Conservation (phyloP, 768 basidiomycete species). For the Mrakia gelida region DNA sequence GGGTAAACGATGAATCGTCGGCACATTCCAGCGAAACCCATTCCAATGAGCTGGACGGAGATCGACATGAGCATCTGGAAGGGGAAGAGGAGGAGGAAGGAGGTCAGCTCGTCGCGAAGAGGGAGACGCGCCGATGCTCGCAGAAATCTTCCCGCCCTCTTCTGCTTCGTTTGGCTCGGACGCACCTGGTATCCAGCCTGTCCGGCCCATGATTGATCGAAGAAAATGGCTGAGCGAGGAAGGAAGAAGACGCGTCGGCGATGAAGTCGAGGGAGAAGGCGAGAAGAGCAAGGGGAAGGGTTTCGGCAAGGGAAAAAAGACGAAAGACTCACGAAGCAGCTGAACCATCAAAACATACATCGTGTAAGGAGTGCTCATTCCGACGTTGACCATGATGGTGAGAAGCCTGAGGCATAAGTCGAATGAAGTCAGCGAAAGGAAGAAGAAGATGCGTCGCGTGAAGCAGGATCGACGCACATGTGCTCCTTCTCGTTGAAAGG, state of each 20-base stretch:
- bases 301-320: neutral
- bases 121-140: no score
- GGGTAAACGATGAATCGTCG: conserved; percentile 37
- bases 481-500: conserved; percentile 43
- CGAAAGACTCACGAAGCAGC: conserved; percentile 26
- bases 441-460: neutral
- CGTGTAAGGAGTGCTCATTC: conserved; percentile 39
- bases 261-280: no score
- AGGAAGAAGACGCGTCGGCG: neutral
- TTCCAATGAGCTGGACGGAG: conserved; percentile 23
- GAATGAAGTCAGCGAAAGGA: conserved; percentile 26
- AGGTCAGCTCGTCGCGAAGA: no score
- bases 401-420: conserved; percentile 32
- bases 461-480: conserved; percentile 25
- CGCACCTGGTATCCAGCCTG: conserved; percentile 33
- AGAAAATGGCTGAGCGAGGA: conserved; percentile 31
- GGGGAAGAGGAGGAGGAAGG: no score
- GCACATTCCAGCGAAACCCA: conserved; percentile 36
- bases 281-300: neutral
- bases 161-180: no score
- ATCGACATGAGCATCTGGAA: conserved; percentile 29
- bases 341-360: conserved; percentile 38
- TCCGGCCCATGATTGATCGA: conserved; percentile 42
- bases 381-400: conserved; percentile 40
- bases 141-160: no score